phyloP scores from a whole-genome alignment of 192 early-diverging fungal genomes.

The Backusella morwellensis region DNA sequence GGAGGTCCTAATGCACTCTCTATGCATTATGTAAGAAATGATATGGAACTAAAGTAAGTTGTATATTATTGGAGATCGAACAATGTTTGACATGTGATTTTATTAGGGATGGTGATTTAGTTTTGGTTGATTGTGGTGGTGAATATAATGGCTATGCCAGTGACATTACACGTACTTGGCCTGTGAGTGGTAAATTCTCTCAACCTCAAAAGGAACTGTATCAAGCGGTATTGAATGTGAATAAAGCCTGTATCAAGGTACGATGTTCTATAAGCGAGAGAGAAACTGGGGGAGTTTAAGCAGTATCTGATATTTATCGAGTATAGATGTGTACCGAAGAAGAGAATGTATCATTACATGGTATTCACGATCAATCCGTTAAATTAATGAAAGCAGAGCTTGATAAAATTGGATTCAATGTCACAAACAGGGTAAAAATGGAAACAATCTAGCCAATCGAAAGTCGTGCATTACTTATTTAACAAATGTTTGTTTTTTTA shows the following conservation, averaged over 20 bases:
- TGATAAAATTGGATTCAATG: conserved; percentile 64
- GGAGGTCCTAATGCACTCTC: conserved; percentile 86
- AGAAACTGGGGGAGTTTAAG: background rate
- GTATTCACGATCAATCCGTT: conserved; percentile 77
- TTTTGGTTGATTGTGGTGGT: conserved; percentile 90
- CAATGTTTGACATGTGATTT: background rate
- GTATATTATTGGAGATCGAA: background rate
- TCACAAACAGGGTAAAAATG: conserved; percentile 44
- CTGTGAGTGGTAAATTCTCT: conserved; percentile 84
- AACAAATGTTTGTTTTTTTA: no score
- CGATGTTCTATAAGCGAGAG: conserved; percentile 8
- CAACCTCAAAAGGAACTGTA: conserved; percentile 81
- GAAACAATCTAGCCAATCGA: no score
- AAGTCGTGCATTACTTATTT: no score
- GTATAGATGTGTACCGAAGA: conserved; percentile 52
- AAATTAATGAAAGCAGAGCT: conserved; percentile 70
- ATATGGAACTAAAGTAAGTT: conserved; percentile 51
- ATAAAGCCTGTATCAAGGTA: conserved; percentile 83
- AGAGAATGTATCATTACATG: conserved; percentile 67
- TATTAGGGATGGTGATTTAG: conserved; percentile 69
- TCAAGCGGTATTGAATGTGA: conserved; percentile 76
- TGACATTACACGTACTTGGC: conserved; percentile 95
- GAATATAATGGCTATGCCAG: conserved; percentile 88
- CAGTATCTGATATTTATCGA: background rate
- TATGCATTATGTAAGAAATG: conserved; percentile 95